Conservation (phyloP, 1,139 yeast species). For the Saccharomyces uvarum region DNA sequence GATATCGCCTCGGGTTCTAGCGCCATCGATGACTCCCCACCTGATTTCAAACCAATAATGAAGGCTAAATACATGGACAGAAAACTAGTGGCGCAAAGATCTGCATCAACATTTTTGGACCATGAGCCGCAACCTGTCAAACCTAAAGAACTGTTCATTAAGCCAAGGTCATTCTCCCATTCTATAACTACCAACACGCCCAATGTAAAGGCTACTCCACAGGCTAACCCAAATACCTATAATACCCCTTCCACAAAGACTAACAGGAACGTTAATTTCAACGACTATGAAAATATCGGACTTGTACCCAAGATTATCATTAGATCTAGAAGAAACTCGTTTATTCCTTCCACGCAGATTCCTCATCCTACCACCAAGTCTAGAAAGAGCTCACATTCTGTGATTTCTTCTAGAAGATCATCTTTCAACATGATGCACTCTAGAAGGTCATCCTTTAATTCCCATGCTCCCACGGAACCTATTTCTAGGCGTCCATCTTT, state of each 20-base stretch:
- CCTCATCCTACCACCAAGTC: conserved; percentile 20
- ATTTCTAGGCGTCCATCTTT: neutral
- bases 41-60: neutral
- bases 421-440: conserved; percentile 26
- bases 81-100: neutral
- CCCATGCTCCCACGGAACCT: neutral
- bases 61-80: neutral
- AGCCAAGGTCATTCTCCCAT: conserved; percentile 22
- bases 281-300: conserved; percentile 30
- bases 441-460: conserved; percentile 23
- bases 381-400: conserved; percentile 30
- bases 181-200: conserved; percentile 7
- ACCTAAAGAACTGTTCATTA: conserved; percentile 8
- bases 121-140: neutral
- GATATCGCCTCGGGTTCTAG: neutral
- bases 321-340: conserved; percentile 30
- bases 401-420: conserved; percentile 26
- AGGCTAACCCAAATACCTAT: neutral
- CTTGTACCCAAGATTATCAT: conserved; percentile 32
- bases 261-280: neutral
- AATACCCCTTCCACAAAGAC: neutral
- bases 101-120: neutral
- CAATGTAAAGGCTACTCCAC: neutral
- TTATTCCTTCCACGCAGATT: conserved; percentile 11
- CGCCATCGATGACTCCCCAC: neutral